Evolutionary conservation across 306 rosid species (phyloP).

Genomic region (Elaeagnus macrophylla): DNA sequence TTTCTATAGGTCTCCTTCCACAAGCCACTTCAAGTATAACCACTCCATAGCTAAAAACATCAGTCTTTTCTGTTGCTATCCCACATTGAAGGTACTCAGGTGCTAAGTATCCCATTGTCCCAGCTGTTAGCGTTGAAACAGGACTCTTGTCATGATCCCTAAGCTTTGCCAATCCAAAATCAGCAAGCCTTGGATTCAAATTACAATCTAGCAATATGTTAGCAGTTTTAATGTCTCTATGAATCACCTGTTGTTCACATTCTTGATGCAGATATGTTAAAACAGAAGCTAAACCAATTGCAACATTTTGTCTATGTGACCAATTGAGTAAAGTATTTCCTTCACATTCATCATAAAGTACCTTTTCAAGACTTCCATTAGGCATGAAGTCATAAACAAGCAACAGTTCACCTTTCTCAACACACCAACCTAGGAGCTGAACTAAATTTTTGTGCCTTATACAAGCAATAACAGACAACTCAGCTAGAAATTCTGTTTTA

Average conservation of each 20-base stretch:
- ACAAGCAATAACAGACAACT: conserved; percentile 56
- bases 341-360: conserved; percentile 41
- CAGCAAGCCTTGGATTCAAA: conserved; percentile 52
- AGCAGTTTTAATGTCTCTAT: conserved; percentile 65
- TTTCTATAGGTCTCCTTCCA: conserved; percentile 54
- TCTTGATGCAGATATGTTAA: conserved; percentile 65
- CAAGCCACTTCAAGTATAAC: conserved; percentile 53
- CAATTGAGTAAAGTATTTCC: conserved; percentile 30
- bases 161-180: conserved; percentile 78
- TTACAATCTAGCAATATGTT: conserved; percentile 54
- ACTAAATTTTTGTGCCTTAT: conserved; percentile 75
- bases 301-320: conserved; percentile 52
- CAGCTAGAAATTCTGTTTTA: conserved; percentile 41
- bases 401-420: conserved; percentile 56
- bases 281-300: conserved; percentile 63
- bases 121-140: conserved; percentile 61
- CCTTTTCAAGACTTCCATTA: conserved; percentile 43
- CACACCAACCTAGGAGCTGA: conserved; percentile 88
- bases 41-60: conserved; percentile 67
- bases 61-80: conserved; percentile 73
- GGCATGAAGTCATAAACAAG: conserved; percentile 80
- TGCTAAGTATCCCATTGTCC: conserved; percentile 80
- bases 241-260: conserved; percentile 72
- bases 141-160: conserved; percentile 91
- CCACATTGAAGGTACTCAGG: conserved; percentile 83